Conservation (phyloP, 805 yeast genomes). For the Candida krabiensis region DNA sequence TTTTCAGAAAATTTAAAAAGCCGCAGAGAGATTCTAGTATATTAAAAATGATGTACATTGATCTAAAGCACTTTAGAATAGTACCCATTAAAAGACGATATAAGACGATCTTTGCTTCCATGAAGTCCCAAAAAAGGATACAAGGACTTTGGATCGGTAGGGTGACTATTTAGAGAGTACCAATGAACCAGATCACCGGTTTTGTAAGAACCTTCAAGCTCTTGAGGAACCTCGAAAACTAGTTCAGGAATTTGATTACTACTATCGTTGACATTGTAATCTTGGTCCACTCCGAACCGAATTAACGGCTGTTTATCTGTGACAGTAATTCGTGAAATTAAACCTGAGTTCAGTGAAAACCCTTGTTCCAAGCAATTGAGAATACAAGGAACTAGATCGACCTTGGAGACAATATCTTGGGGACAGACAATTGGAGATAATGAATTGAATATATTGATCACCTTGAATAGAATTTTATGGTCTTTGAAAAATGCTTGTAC, state of each 20-base stretch:
- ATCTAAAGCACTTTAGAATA: neutral
- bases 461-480: slow-evolving; percentile 7
- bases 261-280: slow-evolving; percentile 7
- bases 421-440: slow-evolving; percentile 5
- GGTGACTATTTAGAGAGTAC: slow-evolving; percentile 5
- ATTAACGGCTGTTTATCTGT: slow-evolving; percentile 13
- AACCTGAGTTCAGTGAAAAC: slow-evolving; percentile 10
- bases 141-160: neutral
- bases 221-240: slow-evolving; percentile 12
- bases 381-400: slow-evolving; percentile 2
- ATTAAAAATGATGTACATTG: neutral
- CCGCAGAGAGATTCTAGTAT: slow-evolving; percentile 8
- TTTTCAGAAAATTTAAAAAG: slow-evolving; percentile 3
- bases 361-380: slow-evolving; percentile 13
- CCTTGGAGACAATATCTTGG: neutral
- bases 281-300: slow-evolving; percentile 9
- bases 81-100: slow-evolving; percentile 7
- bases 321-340: slow-evolving; percentile 3
- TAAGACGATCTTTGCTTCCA: slow-evolving; percentile 11
- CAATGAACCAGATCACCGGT: slow-evolving; percentile 16
- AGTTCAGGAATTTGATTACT: slow-evolving; percentile 12
- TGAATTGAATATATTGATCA: slow-evolving; percentile 5
- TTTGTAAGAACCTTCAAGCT: slow-evolving; percentile 9
- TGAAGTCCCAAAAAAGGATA: slow-evolving; percentile 16
- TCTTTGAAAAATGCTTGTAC: slow-evolving; percentile 7